A percentile compares a stretch with the other conserved stretches of the same genome.
Evolutionary conservation across 169 alveolate species (phyloP).

Genomic region (Plasmodium ovale): DNA sequence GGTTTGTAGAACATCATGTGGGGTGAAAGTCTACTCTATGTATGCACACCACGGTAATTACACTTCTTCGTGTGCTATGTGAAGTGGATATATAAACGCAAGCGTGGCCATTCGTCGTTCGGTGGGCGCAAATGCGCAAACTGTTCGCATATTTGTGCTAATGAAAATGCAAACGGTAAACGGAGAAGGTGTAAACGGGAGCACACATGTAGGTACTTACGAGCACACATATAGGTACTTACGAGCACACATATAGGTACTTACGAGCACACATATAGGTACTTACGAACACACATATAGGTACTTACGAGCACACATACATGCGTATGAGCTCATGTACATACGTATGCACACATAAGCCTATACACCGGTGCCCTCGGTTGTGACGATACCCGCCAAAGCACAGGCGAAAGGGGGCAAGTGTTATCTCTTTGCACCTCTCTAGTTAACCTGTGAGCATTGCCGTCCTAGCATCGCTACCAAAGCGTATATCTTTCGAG

Average conservation of each 20-base stretch:
- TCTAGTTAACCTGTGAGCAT: conserved; percentile 78
- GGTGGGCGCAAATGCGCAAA: too few relatives aligned
- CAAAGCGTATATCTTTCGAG: conserved; percentile 84
- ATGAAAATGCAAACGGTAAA: too few relatives aligned
- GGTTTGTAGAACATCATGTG: too few relatives aligned
- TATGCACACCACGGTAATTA: too few relatives aligned
- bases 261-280: not conserved
- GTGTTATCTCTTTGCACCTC: not conserved
- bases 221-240: not conserved
- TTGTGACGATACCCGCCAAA: not conserved
- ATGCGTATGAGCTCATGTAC: not conserved
- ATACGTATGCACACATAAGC: not conserved
- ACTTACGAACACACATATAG: not conserved
- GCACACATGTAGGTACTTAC: not conserved
- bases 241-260: not conserved
- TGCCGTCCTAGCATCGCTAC: conserved; percentile 85
- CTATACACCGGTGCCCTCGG: not conserved
- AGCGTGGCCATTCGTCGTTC: too few relatives aligned
- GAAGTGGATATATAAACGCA: too few relatives aligned
- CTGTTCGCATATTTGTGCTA: too few relatives aligned
- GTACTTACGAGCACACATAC: not conserved
- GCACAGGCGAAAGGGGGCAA: too few relatives aligned
- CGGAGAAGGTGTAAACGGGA: too few relatives aligned
- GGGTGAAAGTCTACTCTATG: too few relatives aligned
- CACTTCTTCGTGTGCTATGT: too few relatives aligned